These are phyloP conservation scores for Linum lewisii DNA, from an alignment of 345 rosid genomes.

Conservation along the genomic window DNA sequence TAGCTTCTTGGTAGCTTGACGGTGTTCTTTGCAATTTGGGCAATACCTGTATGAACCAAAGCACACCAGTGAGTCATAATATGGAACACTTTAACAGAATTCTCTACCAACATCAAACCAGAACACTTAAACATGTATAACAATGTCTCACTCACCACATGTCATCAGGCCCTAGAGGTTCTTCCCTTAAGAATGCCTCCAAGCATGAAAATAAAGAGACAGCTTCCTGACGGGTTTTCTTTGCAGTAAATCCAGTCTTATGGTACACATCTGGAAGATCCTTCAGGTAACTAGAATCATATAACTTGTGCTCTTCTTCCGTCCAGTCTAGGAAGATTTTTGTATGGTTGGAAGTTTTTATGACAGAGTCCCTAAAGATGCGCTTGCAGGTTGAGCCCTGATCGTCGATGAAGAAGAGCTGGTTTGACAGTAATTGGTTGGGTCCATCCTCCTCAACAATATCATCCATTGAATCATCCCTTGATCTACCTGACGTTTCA, in stretches of 20 bases:
- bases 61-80: slow-evolving; percentile 1
- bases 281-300: slow-evolving; percentile 64
- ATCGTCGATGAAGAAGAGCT: slow-evolving; percentile 37
- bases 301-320: slow-evolving; percentile 42
- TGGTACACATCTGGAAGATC: slow-evolving; percentile 64
- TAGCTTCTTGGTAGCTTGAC: slow-evolving; percentile 85
- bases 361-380: slow-evolving; percentile 34
- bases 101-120: not conserved
- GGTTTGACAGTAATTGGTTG: slow-evolving; percentile 27
- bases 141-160: slow-evolving; percentile 51
- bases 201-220: slow-evolving; percentile 84
- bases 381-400: slow-evolving; percentile 28
- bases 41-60: slow-evolving; percentile 55
- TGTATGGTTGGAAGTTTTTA: slow-evolving; percentile 34
- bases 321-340: slow-evolving; percentile 65
- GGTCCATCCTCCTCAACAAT: slow-evolving; percentile 31
- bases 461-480: slow-evolving; percentile 23
- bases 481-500: slow-evolving; percentile 31
- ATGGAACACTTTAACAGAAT: too few species aligned
- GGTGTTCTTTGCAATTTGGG: slow-evolving; percentile 78
- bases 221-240: slow-evolving; percentile 75
- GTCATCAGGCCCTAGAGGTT: slow-evolving; percentile 87
- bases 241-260: slow-evolving; percentile 45
- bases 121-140: not conserved
- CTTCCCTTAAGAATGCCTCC: slow-evolving; percentile 90